Evolutionary conservation across 176 grass and related monocot genomes (phyloP).

Genomic region (Aegilops longissima): DNA sequence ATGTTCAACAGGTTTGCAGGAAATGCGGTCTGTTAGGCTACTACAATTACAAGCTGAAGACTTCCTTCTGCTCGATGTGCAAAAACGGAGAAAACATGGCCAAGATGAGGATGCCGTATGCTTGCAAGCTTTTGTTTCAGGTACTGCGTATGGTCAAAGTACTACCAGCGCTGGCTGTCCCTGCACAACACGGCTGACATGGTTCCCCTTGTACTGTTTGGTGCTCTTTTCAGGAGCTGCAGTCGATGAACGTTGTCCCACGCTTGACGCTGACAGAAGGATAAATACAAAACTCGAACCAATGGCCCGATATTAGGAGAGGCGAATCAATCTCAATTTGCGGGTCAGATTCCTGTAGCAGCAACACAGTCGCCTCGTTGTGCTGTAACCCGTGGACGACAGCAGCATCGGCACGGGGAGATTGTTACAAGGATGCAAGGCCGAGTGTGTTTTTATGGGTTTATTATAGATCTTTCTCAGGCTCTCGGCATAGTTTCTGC

Average conservation of each 20-base stretch:
- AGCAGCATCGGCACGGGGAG: neutral
- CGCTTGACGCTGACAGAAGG: conserved; percentile 70
- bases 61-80: conserved; percentile 88
- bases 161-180: neutral
- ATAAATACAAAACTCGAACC: conserved; percentile 11
- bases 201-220: neutral
- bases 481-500: neutral
- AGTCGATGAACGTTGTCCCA: conserved; percentile 89
- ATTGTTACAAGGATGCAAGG: neutral
- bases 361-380: neutral
- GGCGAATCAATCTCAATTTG: neutral
- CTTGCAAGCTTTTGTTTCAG: conserved; percentile 99
- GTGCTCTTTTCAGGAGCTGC: conserved; percentile 59
- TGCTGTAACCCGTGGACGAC: neutral
- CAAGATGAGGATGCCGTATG: conserved; percentile 95
- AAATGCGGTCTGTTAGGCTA: conserved; percentile 89
- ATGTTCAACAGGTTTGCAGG: conserved; percentile 72
- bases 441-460: neutral
- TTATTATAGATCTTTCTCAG: neutral
- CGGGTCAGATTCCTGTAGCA: neutral
- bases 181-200: neutral
- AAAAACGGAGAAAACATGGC: conserved; percentile 95
- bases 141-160: conserved; percentile 29
- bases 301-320: neutral
- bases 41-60: conserved; percentile 89